These are phyloP conservation scores for Neoboletus brunneissimus DNA, from an alignment of 768 basidiomycete species.

Conservation along the genomic window DNA sequence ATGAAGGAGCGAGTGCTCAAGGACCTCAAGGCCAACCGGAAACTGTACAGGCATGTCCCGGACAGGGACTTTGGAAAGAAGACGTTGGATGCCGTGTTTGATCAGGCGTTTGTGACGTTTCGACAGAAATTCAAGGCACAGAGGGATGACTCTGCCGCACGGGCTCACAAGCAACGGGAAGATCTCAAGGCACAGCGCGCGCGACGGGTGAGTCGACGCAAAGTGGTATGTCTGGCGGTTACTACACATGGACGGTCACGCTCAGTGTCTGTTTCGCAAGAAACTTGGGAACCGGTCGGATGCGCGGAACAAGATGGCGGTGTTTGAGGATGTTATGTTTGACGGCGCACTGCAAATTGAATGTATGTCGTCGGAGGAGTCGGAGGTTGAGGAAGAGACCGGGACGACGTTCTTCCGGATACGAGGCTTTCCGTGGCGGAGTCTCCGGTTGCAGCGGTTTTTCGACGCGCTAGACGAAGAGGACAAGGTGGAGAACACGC, in stretches of 20 bases:
- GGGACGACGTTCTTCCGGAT: slow-evolving; percentile 44
- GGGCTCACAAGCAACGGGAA: slow-evolving; percentile 49
- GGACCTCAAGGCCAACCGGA: slow-evolving; percentile 56
- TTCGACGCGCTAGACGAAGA: slow-evolving; percentile 61
- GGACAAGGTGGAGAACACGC: slow-evolving; percentile 42
- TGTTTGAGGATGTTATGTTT: slow-evolving; percentile 61
- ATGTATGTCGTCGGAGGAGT: slow-evolving; percentile 82
- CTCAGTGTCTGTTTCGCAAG: slow-evolving; percentile 34
- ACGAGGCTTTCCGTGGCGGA: slow-evolving; percentile 68
- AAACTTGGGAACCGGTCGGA: slow-evolving; percentile 68
- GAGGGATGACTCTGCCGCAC: slow-evolving; percentile 45
- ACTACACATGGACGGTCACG: too few species aligned
- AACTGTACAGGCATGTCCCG: slow-evolving; percentile 59
- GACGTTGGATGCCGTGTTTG: slow-evolving; percentile 58
- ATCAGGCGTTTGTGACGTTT: slow-evolving; percentile 67
- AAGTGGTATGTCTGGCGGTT: slow-evolving; percentile 46
- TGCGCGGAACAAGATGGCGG: slow-evolving; percentile 49
- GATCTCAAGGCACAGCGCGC: slow-evolving; percentile 61
- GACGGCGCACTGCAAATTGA: slow-evolving; percentile 70
- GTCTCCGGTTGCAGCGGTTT: slow-evolving; percentile 56
- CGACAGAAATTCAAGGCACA: slow-evolving; percentile 66
- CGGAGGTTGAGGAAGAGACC: slow-evolving; percentile 47
- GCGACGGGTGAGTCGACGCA: slow-evolving; percentile 58
- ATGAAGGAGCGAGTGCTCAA: slow-evolving; percentile 66
- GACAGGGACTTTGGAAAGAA: slow-evolving; percentile 66